Conservation (phyloP, 371 early-diverging fungal genomes). For the Choanephora cucurbitarum region DNA sequence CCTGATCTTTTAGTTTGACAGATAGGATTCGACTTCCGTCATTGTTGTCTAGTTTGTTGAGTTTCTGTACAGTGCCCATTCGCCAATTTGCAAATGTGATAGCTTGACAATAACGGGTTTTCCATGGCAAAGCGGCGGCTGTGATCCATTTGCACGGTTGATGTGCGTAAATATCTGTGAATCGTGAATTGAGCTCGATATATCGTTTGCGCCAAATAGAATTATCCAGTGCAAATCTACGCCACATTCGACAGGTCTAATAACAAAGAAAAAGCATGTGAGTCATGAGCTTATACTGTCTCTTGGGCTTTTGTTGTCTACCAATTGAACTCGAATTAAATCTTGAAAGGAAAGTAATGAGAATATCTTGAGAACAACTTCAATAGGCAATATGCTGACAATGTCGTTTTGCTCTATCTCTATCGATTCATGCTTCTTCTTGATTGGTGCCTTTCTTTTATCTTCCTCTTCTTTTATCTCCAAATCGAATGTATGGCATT, state of each 20-base stretch:
- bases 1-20: slow-evolving; percentile 34
- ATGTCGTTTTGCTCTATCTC: slow-evolving; percentile 21
- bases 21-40: slow-evolving; percentile 32
- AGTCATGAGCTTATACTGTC: not conserved
- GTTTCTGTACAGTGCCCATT: slow-evolving; percentile 43
- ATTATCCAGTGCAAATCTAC: slow-evolving; percentile 35
- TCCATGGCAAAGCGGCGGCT: slow-evolving; percentile 27
- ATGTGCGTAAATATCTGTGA: slow-evolving; percentile 41
- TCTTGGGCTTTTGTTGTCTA: slow-evolving; percentile 17
- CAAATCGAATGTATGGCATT: slow-evolving; percentile 3
- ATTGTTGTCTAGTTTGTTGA: slow-evolving; percentile 27
- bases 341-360: slow-evolving; percentile 35
- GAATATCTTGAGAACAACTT: slow-evolving; percentile 36
- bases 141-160: slow-evolving; percentile 9
- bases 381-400: slow-evolving; percentile 37
- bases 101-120: slow-evolving; percentile 42
- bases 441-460: slow-evolving; percentile 5
- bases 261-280: not conserved
- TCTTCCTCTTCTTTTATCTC: slow-evolving; percentile 19
- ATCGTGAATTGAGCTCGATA: slow-evolving; percentile 23
- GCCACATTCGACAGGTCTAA: slow-evolving; percentile 46
- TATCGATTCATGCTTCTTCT: not conserved
- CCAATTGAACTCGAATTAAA: slow-evolving; percentile 42
- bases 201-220: slow-evolving; percentile 39
- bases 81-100: slow-evolving; percentile 45